A percentile compares a stretch with the other conserved stretches of the same genome.
Evolutionary conservation across 2,329 filamentous ascomycete species (phyloP).

Genomic region (Epichloe coenophiala): DNA sequence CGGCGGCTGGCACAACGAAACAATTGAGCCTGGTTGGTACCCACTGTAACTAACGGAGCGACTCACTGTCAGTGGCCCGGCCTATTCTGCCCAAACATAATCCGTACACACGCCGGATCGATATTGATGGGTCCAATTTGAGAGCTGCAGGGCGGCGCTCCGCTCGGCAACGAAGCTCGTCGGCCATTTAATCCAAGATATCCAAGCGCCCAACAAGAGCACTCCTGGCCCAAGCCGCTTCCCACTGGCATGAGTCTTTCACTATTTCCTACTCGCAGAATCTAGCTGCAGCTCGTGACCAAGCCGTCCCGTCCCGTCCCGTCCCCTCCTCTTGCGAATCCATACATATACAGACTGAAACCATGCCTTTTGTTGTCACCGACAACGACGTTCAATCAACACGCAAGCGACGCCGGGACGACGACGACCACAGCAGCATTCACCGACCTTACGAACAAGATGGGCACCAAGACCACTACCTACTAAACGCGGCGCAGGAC

Average conservation of each 20-base stretch:
- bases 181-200: not conserved
- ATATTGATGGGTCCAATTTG: not conserved
- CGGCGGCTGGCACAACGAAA: too few relatives aligned
- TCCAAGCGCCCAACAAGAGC: not conserved
- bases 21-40: too few relatives aligned
- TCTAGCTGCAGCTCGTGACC: too few relatives aligned
- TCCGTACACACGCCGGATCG: not conserved
- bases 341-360: conserved; percentile 5
- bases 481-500: conserved; percentile 14
- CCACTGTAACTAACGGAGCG: too few relatives aligned
- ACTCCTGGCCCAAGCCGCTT: not conserved
- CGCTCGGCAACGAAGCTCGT: not conserved
- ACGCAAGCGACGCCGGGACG: conserved; percentile 21
- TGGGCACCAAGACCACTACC: conserved; percentile 14
- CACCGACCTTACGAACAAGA: conserved; percentile 15
- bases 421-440: conserved; percentile 12
- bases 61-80: too few relatives aligned
- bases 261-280: too few relatives aligned
- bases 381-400: conserved; percentile 15
- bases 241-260: not conserved
- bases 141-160: too few relatives aligned
- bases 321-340: too few relatives aligned
- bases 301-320: too few relatives aligned
- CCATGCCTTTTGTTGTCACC: conserved; percentile 22
- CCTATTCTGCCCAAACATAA: not conserved